These are phyloP conservation scores for Zarea fungicola DNA, from an alignment of 2,329 filamentous ascomycete genomes.

Conservation along the genomic window DNA sequence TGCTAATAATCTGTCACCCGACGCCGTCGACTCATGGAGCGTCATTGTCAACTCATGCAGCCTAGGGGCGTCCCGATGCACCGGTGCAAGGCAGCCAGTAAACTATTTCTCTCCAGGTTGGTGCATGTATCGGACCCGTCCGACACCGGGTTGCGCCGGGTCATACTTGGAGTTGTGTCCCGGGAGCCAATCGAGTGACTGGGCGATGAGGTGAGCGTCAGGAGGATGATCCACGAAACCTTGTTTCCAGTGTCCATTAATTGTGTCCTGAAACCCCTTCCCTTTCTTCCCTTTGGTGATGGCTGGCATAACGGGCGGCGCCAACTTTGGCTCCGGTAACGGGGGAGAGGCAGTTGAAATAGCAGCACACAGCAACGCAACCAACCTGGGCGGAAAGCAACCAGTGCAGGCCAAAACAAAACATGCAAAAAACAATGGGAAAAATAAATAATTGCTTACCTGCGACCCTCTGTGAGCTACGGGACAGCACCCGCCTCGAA, in stretches of 20 bases:
- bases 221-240: no score
- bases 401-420: neutral
- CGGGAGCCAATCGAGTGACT: no score
- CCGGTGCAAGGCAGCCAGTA: neutral
- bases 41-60: slow-evolving; percentile 2
- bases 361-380: no score
- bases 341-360: neutral
- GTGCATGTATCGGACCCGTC: slow-evolving; percentile 3
- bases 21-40: slow-evolving; percentile 6
- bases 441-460: neutral
- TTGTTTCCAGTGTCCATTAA: no score
- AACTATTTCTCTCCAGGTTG: neutral
- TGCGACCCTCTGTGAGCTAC: neutral
- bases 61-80: neutral
- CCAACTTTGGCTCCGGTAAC: neutral
- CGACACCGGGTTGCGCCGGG: slow-evolving; percentile 7
- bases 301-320: neutral
- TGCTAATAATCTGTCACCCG: slow-evolving; percentile 2
- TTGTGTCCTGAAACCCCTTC: no score
- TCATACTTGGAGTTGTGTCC: neutral
- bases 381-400: no score
- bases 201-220: no score
- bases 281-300: neutral
- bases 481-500: neutral
- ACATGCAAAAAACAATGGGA: neutral